phyloP scores from a whole-genome alignment of 495 filamentous ascomycete genomes.

The Aspergillus bridgeri region DNA sequence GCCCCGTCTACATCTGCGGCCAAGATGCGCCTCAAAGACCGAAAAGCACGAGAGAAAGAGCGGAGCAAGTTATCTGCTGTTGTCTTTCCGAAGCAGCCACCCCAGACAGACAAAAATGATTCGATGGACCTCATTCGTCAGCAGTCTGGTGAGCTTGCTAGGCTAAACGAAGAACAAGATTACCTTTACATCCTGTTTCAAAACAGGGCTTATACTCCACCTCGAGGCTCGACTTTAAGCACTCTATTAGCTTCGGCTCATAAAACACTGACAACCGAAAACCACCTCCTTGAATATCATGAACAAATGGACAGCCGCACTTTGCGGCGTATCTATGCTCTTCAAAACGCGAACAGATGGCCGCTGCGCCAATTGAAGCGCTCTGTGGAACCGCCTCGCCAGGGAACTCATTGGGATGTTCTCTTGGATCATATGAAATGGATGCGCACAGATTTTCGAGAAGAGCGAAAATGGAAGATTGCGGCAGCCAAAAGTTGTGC shows the following conservation, averaged over 20 bases:
- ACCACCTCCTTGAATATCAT: conserved; percentile 69
- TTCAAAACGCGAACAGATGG: conserved; percentile 88
- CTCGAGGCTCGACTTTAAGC: conserved; percentile 58
- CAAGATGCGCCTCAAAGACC: conserved; percentile 50
- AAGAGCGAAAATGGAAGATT: conserved; percentile 92
- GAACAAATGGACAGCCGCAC: conserved; percentile 84
- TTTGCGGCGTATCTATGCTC: conserved; percentile 75
- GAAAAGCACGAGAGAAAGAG: conserved; percentile 58
- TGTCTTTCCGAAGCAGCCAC: conserved; percentile 62
- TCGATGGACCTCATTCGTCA: conserved; percentile 35
- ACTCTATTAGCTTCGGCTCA: conserved; percentile 69
- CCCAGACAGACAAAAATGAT: conserved; percentile 38
- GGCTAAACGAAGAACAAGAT: conserved; percentile 57
- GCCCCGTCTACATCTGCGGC: conserved; percentile 43
- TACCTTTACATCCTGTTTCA: conserved; percentile 80
- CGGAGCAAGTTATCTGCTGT: conserved; percentile 71
- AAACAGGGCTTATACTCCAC: conserved; percentile 61
- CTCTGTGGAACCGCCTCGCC: conserved; percentile 70
- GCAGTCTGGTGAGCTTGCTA: conserved; percentile 45
- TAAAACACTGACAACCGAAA: conserved; percentile 76
- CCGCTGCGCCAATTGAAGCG: conserved; percentile 82
- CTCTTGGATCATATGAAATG: conserved; percentile 89
- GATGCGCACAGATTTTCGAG: conserved; percentile 93
- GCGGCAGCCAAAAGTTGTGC: conserved; percentile 74
- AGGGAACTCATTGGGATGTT: conserved; percentile 76